These are phyloP conservation scores for Monosporascus sp. DNA, from an alignment of 2,329 filamentous ascomycete species.

Conservation along the genomic window DNA sequence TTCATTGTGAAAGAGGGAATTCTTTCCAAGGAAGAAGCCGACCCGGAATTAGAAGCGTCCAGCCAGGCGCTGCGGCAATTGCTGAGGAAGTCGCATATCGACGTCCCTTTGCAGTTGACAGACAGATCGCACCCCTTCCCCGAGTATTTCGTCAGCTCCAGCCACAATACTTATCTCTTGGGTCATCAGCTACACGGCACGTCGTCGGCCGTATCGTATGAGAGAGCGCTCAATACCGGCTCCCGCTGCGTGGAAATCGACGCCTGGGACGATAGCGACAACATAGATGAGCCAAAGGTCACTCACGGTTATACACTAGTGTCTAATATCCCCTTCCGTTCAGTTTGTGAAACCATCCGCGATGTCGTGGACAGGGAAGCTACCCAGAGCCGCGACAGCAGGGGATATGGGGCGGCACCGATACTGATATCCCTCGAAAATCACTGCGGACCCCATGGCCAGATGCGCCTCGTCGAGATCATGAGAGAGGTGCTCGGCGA, in stretches of 20 bases:
- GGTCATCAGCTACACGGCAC: slow-evolving; percentile 64
- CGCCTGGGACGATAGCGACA: slow-evolving; percentile 61
- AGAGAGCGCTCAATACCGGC: slow-evolving; percentile 55
- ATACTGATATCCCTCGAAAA: slow-evolving; percentile 64
- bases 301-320: slow-evolving; percentile 67
- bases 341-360: slow-evolving; percentile 61
- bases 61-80: slow-evolving; percentile 43
- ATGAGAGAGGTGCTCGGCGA: slow-evolving; percentile 60
- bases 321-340: slow-evolving; percentile 58
- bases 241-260: slow-evolving; percentile 70
- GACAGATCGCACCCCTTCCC: slow-evolving; percentile 57
- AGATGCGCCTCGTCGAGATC: slow-evolving; percentile 57
- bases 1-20: slow-evolving; percentile 50
- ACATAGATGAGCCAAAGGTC: slow-evolving; percentile 61
- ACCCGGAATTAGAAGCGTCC: slow-evolving; percentile 37
- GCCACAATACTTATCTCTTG: slow-evolving; percentile 68
- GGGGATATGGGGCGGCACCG: slow-evolving; percentile 43
- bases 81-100: slow-evolving; percentile 52
- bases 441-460: slow-evolving; percentile 56
- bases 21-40: slow-evolving; percentile 43
- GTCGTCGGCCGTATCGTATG: slow-evolving; percentile 58
- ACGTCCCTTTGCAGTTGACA: slow-evolving; percentile 48
- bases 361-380: slow-evolving; percentile 57
- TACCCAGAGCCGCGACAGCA: slow-evolving; percentile 32
- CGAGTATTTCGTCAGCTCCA: slow-evolving; percentile 68